Percentiles rank a stretch among this genome's conserved stretches.
Conservation (phyloP, 1,139 yeast species). For the Tardiomyces blankii region DNA sequence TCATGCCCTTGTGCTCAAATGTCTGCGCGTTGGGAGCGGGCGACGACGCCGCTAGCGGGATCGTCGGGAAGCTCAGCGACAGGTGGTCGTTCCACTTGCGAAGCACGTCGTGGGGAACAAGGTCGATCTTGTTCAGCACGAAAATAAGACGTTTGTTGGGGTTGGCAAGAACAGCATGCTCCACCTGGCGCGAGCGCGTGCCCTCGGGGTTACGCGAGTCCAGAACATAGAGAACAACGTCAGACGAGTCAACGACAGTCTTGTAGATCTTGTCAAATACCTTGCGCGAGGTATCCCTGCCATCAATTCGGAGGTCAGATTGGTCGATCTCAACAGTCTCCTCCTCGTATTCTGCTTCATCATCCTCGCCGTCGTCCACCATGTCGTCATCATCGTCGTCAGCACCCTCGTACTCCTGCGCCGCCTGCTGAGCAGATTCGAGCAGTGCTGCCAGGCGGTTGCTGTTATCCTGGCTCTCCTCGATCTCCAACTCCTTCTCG, state of each 20-base stretch:
- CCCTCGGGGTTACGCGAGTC: slow-evolving; percentile 98
- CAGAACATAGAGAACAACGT: slow-evolving; percentile 80
- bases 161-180: slow-evolving; percentile 73
- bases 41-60: slow-evolving; percentile 55
- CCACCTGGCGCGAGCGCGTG: slow-evolving; percentile 85
- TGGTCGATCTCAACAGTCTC: slow-evolving; percentile 20
- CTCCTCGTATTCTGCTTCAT: slow-evolving; percentile 21
- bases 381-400: slow-evolving; percentile 30
- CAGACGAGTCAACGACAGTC: slow-evolving; percentile 82
- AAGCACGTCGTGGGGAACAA: slow-evolving; percentile 75
- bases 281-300: slow-evolving; percentile 67
- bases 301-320: too few species aligned
- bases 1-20: slow-evolving; percentile 61
- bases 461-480: slow-evolving; percentile 25
- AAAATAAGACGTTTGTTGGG: slow-evolving; percentile 78
- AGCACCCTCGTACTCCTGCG: slow-evolving; percentile 49
- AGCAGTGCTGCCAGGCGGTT: slow-evolving; percentile 74
- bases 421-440: slow-evolving; percentile 81
- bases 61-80: slow-evolving; percentile 78
- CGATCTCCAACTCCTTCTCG: slow-evolving; percentile 33
- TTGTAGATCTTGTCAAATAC: slow-evolving; percentile 59
- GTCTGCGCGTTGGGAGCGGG: slow-evolving; percentile 52
- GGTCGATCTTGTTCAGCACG: slow-evolving; percentile 82
- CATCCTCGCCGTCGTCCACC: slow-evolving; percentile 18
- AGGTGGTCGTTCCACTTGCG: slow-evolving; percentile 77